These are phyloP conservation scores for Eimeria necatrix DNA, from an alignment of 169 alveolate genomes.

Conservation along the genomic window DNA sequence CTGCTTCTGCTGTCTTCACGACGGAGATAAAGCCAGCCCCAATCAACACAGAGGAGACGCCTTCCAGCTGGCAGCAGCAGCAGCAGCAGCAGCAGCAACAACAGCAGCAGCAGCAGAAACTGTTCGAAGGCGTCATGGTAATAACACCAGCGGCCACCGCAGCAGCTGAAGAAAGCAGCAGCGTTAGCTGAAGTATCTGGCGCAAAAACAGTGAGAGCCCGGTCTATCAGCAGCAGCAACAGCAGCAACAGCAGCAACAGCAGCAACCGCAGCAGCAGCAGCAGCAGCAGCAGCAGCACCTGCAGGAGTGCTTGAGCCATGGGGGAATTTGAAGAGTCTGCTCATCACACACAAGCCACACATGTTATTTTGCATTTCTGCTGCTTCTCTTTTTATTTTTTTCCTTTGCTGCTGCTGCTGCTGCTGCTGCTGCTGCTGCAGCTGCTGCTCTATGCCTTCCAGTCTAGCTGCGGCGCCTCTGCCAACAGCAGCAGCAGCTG, in stretches of 20 bases:
- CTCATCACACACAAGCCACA: not conserved
- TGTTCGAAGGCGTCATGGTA: not conserved
- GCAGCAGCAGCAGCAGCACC: constrained; percentile 23
- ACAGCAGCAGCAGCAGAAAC: not conserved
- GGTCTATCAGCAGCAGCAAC: not conserved
- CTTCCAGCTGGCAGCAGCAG: constrained; percentile 5
- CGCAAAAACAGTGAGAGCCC: not conserved
- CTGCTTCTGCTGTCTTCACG: not conserved
- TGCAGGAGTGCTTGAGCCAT: constrained; percentile 17
- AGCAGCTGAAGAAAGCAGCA: not conserved
- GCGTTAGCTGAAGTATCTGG: too few species aligned
- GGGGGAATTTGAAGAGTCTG: not conserved
- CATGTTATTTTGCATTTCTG: too few species aligned
- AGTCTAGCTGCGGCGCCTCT: not conserved
- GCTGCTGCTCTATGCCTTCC: not conserved
- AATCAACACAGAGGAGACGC: constrained; percentile 6
- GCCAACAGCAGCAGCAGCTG: not conserved
- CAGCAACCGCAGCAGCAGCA: not conserved
- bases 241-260: not conserved
- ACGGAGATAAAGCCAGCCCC: constrained; percentile 43
- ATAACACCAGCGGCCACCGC: not conserved
- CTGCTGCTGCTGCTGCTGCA: not conserved
- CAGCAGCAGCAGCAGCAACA: not conserved
- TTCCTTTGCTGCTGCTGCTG: too few species aligned
- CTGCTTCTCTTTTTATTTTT: too few species aligned